These are phyloP conservation scores for Primulina tabacum DNA, from an alignment of 257 asterid genomes.

Conservation along the genomic window DNA sequence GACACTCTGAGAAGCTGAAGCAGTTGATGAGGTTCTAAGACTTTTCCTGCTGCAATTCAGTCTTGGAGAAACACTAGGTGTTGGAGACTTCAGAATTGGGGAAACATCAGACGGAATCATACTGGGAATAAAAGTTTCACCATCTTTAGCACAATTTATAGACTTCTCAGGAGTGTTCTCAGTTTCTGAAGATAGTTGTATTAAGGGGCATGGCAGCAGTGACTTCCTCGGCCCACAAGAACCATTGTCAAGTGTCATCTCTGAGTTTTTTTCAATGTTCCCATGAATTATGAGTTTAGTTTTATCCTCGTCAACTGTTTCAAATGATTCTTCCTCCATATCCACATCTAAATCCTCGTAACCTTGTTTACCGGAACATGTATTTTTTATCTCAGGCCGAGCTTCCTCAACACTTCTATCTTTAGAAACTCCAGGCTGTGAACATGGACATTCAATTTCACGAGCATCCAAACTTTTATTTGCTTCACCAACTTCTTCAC, in stretches of 20 bases:
- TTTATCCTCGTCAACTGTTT: slow-evolving; percentile 39
- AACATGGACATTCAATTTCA: not conserved
- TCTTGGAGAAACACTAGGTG: slow-evolving; percentile 87
- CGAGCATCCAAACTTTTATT: not conserved
- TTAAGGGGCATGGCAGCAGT: slow-evolving; percentile 26
- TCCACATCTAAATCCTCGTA: slow-evolving; percentile 57
- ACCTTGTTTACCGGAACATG: slow-evolving; percentile 32
- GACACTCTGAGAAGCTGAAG: slow-evolving; percentile 53
- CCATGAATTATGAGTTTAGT: slow-evolving; percentile 21
- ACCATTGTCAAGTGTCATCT: slow-evolving; percentile 24
- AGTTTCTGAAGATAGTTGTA: slow-evolving; percentile 30
- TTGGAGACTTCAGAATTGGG: slow-evolving; percentile 64
- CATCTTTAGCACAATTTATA: slow-evolving; percentile 35
- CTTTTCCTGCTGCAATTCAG: slow-evolving; percentile 64
- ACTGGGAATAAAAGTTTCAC: slow-evolving; percentile 31
- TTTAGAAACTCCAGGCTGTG: slow-evolving; percentile 29
- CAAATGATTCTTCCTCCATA: slow-evolving; percentile 65
- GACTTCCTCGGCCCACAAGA: slow-evolving; percentile 22
- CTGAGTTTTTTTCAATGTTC: not conserved
- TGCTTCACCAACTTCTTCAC: slow-evolving; percentile 22
- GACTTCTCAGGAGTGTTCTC: slow-evolving; percentile 39
- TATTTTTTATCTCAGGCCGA: not conserved
- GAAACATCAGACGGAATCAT: slow-evolving; percentile 40
- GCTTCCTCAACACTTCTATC: slow-evolving; percentile 20
- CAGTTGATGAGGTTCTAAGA: slow-evolving; percentile 62